A percentile compares a stretch with the other conserved stretches of the same genome.
These are phyloP conservation scores for Fusarium abutilonis DNA, from an alignment of 2,329 filamentous ascomycete genomes.

Conservation along the genomic window DNA sequence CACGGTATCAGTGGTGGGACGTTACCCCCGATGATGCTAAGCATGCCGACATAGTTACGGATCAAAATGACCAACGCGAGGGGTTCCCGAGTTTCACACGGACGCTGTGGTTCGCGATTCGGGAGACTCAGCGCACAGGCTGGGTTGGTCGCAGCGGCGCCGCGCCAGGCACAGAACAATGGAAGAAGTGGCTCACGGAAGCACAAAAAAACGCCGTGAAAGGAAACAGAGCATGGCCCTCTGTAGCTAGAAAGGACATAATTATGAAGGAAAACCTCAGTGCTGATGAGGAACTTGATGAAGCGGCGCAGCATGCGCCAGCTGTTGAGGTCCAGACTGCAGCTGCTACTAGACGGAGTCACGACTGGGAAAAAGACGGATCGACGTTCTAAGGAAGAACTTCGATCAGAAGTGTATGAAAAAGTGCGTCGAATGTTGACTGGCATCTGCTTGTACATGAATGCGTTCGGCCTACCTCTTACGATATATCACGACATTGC, in stretches of 20 bases:
- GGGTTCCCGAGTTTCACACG: slow-evolving; percentile 62
- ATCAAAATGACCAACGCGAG: slow-evolving; percentile 50
- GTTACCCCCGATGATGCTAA: slow-evolving; percentile 54
- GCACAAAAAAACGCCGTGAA: slow-evolving; percentile 54
- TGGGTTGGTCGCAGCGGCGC: slow-evolving; percentile 65
- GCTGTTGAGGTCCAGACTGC: slow-evolving; percentile 41
- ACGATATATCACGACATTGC: background rate
- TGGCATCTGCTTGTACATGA: too few species aligned
- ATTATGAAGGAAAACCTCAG: slow-evolving; percentile 54
- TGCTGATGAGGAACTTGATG: slow-evolving; percentile 35
- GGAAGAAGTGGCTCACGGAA: slow-evolving; percentile 64
- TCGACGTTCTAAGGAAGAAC: slow-evolving; percentile 35
- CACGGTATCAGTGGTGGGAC: slow-evolving; percentile 57
- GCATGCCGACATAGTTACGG: slow-evolving; percentile 49
- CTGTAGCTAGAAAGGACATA: slow-evolving; percentile 60
- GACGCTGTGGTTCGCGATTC: slow-evolving; percentile 68
- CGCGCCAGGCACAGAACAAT: slow-evolving; percentile 62
- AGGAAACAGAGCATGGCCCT: slow-evolving; percentile 53
- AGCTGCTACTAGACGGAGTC: slow-evolving; percentile 18
- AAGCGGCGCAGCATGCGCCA: slow-evolving; percentile 47
- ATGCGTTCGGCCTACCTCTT: background rate
- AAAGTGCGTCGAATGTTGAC: too few species aligned
- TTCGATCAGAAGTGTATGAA: too few species aligned
- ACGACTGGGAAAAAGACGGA: slow-evolving; percentile 39
- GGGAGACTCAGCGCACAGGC: slow-evolving; percentile 60